Evolutionary conservation across 345 rosid genomes (phyloP).

Genomic region (Aquilaria yunnanensis): DNA sequence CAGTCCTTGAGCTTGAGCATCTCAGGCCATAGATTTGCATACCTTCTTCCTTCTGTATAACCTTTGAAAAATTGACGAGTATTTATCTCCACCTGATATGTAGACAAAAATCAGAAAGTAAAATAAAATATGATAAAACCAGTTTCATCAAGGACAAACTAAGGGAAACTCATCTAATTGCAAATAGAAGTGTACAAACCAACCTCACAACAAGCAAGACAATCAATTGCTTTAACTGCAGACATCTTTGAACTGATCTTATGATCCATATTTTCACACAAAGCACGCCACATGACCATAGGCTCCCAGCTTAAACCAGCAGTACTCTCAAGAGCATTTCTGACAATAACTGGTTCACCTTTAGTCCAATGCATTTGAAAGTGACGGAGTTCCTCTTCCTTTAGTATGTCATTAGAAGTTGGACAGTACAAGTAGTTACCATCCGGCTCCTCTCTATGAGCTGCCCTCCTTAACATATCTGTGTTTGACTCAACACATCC

Average conservation of each 20-base stretch:
- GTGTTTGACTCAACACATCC: conserved; percentile 17
- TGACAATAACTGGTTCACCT: conserved; percentile 81
- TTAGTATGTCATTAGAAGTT: conserved; percentile 24
- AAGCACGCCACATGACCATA: conserved; percentile 92
- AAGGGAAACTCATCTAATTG: conserved; percentile 2
- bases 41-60: conserved; percentile 66
- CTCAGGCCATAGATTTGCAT: conserved; percentile 77
- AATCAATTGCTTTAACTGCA: conserved; percentile 71
- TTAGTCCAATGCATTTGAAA: conserved; percentile 72
- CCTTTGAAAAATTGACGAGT: conserved; percentile 71
- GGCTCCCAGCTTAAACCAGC: conserved; percentile 95
- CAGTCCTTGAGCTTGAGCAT: conserved; percentile 96
- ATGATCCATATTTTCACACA: conserved; percentile 45
- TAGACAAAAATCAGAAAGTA: conserved; percentile 9
- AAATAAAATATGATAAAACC: neutral
- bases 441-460: conserved; percentile 46
- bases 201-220: conserved; percentile 72
- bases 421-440: conserved; percentile 72
- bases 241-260: conserved; percentile 43
- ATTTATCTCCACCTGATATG: conserved; percentile 59
- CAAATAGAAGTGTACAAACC: neutral
- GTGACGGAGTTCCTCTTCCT: conserved; percentile 32
- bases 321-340: conserved; percentile 42
- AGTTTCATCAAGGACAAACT: neutral
- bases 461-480: conserved; percentile 31